Evolutionary conservation across 768 basidiomycete genomes (phyloP).

Genomic region (Naematelia encephala): DNA sequence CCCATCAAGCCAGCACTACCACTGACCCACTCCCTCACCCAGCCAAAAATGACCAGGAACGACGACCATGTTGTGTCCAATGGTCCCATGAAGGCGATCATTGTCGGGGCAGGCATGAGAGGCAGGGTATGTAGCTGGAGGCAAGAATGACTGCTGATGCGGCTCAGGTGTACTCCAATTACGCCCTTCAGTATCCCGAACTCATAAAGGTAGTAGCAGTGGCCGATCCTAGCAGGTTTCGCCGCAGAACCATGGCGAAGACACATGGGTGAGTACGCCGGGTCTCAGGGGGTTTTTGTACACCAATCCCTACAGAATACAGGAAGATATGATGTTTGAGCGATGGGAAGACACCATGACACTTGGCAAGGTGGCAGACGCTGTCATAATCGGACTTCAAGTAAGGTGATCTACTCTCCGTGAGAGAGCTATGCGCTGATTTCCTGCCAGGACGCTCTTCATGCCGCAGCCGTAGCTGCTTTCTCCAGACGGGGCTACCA

Average conservation of each 20-base stretch:
- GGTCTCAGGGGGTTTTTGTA: neutral
- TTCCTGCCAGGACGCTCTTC: neutral
- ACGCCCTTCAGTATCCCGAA: slow-evolving; percentile 61
- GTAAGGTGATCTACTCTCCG: neutral
- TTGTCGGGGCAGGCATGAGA: too few relatives aligned
- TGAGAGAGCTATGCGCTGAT: too few relatives aligned
- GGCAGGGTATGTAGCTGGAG: too few relatives aligned
- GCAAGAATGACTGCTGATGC: too few relatives aligned
- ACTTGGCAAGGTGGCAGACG: slow-evolving; percentile 75
- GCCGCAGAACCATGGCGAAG: slow-evolving; percentile 61
- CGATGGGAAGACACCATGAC: slow-evolving; percentile 69
- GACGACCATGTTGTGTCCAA: too few relatives aligned
- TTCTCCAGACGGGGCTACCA: slow-evolving; percentile 58
- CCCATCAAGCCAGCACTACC: too few relatives aligned
- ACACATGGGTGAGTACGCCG: slow-evolving; percentile 49
- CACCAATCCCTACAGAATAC: slow-evolving; percentile 55
- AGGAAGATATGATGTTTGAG: slow-evolving; percentile 64
- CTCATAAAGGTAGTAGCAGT: slow-evolving; percentile 79
- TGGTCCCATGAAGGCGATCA: too few relatives aligned
- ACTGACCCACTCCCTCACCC: too few relatives aligned
- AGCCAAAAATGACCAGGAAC: too few relatives aligned
- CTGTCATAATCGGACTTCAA: slow-evolving; percentile 68
- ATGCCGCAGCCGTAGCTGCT: neutral
- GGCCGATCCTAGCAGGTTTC: slow-evolving; percentile 71
- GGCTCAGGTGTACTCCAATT: slow-evolving; percentile 65